Base-by-base conservation (phyloP, 768 basidiomycete genomes). In the Termitomyces sp. region DNA sequence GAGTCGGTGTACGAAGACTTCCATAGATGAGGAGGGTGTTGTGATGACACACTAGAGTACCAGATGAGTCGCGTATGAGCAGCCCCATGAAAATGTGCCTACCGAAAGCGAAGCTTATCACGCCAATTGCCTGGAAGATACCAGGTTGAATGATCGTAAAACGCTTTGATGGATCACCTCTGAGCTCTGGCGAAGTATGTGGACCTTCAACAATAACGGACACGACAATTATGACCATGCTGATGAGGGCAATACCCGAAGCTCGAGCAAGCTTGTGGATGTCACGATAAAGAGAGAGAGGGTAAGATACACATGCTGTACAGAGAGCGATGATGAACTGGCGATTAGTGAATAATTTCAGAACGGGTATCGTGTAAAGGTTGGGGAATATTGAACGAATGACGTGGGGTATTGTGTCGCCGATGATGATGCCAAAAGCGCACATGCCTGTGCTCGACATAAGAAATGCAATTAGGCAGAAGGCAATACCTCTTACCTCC, bases 11-110 rank as follows among this genome's bases (percentile, higher is more conserved):
- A 43, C 84, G 83, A 68, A 99, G 74, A 65, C 90, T 92, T 47
- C 95, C 95, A 65, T 98, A 99, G 63, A 99, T 98, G 62, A 98
- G 80, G 53, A 98, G 83, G 9, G 95, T 94, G 69, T 99, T 99
- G 71, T 98, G 97, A 70, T 99, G 96, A 68, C 95, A 97, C 21
- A 97, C 95, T 82, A 55, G 3, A 58, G 17, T 7, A 21, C 21
- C 52, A 55, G 31, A 47, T 55, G 45, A 59, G 32, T 57, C 21
- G 61, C 47, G 12, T 2, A 35, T 11, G 31, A 38, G 11, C 34
- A 37, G 12, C 44, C 7, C 25, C 37, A 38, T n/a, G 34, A 43
- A 21, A 14, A 29, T 23, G 31, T 12, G 60, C 69, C 56, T 58
- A 80, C 81, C 81, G 65, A 95, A 98, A 43, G 95, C 93, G 66